phyloP scores from a whole-genome alignment of 257 asterid species.

The Paulownia fortunei region DNA sequence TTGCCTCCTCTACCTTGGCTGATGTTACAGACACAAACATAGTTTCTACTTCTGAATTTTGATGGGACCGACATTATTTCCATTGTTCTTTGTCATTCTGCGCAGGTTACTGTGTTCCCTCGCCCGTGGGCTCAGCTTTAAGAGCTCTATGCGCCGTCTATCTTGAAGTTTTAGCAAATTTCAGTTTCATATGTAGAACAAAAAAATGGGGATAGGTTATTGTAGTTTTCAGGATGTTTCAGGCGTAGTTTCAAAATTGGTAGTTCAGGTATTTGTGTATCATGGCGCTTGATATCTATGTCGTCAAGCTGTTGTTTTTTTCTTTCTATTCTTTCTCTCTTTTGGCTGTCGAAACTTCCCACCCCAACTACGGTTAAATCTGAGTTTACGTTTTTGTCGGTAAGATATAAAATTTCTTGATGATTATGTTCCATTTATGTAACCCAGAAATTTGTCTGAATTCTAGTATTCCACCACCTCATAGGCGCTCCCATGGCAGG shows the following conservation, averaged over 20 bases:
- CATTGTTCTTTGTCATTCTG: slow-evolving; percentile 9
- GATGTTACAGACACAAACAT: not conserved
- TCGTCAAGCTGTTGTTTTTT: slow-evolving; percentile 13
- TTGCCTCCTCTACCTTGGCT: slow-evolving; percentile 1
- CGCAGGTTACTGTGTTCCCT: slow-evolving; percentile 29
- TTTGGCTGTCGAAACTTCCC: not conserved
- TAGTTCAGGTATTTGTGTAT: slow-evolving; percentile 35
- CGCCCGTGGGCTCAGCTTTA: slow-evolving; percentile 2
- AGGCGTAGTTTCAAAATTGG: slow-evolving; percentile 28
- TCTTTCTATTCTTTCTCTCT: not conserved
- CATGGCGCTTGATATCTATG: slow-evolving; percentile 30
- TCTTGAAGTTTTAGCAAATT: slow-evolving; percentile 31
- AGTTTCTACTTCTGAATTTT: slow-evolving; percentile 7
- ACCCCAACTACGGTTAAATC: not conserved
- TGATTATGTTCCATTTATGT: slow-evolving; percentile 11
- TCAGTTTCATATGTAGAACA: slow-evolving; percentile 33
- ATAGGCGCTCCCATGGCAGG: not conserved
- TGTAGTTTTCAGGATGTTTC: slow-evolving; percentile 35
- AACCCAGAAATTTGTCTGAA: slow-evolving; percentile 23
- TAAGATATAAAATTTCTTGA: not conserved
- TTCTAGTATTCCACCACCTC: not conserved
- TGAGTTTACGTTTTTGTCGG: not conserved
- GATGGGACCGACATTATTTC: not conserved
- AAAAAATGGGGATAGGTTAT: slow-evolving; percentile 32
- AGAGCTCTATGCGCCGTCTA: slow-evolving; percentile 30